These are phyloP conservation scores for Porcisia deanei DNA, from an alignment of 208 protist genomes.

Conservation along the genomic window DNA sequence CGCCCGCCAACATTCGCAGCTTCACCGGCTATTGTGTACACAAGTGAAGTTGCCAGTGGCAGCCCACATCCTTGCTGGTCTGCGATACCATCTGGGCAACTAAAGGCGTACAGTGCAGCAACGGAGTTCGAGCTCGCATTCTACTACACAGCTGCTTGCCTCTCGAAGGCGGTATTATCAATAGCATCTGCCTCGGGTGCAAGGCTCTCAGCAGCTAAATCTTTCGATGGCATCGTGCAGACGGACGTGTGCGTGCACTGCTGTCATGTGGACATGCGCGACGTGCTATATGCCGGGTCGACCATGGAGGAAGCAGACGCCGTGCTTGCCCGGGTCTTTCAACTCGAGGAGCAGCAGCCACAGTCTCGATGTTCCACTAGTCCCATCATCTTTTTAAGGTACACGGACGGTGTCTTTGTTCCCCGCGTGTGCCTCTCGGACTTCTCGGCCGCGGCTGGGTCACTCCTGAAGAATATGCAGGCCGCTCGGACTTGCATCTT, in stretches of 20 bases:
- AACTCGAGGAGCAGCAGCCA: slow-evolving; percentile 24
- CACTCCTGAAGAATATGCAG: slow-evolving; percentile 20
- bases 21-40: slow-evolving; percentile 12
- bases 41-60: slow-evolving; percentile 25
- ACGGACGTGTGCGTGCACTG: slow-evolving; percentile 39
- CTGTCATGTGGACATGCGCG: slow-evolving; percentile 42
- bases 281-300: slow-evolving; percentile 44
- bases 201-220: not conserved
- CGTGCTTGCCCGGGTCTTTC: slow-evolving; percentile 24
- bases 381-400: slow-evolving; percentile 38
- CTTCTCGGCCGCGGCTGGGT: slow-evolving; percentile 1
- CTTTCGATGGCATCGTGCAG: not conserved
- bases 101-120: not conserved
- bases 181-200: not conserved
- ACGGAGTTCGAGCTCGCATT: slow-evolving; percentile 15
- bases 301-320: slow-evolving; percentile 44
- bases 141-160: slow-evolving; percentile 24
- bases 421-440: slow-evolving; percentile 18
- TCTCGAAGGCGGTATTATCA: slow-evolving; percentile 5
- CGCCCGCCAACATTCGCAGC: not conserved
- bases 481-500: slow-evolving; percentile 20
- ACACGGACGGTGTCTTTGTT: slow-evolving; percentile 55
- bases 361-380: slow-evolving; percentile 3
- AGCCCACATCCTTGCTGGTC: slow-evolving; percentile 29
- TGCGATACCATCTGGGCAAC: slow-evolving; percentile 7